Base-by-base conservation (phyloP, 2,329 filamentous ascomycete genomes). In the Alternaria hordeiaustralica region DNA sequence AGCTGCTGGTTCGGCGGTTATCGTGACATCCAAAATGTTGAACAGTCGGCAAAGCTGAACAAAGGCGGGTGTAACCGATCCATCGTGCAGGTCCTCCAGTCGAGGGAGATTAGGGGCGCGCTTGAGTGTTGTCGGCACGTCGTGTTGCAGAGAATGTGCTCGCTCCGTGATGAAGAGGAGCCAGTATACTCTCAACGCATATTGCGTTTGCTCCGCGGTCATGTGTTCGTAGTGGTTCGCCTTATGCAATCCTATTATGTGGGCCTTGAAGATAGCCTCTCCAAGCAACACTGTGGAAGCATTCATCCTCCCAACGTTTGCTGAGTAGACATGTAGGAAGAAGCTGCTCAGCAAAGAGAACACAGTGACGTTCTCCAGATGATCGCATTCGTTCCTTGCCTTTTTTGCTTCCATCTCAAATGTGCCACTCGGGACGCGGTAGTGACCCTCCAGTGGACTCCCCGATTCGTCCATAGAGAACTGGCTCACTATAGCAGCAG, bases 121-220 rank as follows among this genome's bases (percentile, higher is more conserved):
- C 54, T 75, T 76, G 6, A 79, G 60, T 44, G 69, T 75, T 9
- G 71, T 76, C 1, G 76, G 76, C 8, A 79, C 74, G 56, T 79
- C 76, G 55, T 79, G 75, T 51, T 79, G 76, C 12, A 79, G 73
- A 2, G 76, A 78, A 43, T 79, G 76, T 2, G 76, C 76, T 55
- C 76, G 71, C 61, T 79, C 76, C 0, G 76, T 79, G 28, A 79
- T 78, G 64, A 79, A 79, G 10, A 79, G 67, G 18, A 79, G 67
- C 76, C 76, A 79, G 47, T 79, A 79, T n/a, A 79, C 65, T 18
- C 76, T 67, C 46, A 78, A 50, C 25, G 69, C 66, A 59, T 75
- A 72, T 60, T 79, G 76, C 25, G 67, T 63, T 47, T 74, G 69
- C 55, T 76, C 75, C 3, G 63, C 15, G 12, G 65, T 61, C 70